These are phyloP conservation scores for Globisporangium paroecandrum DNA, from an alignment of 352 stramenopile species.

Conservation along the genomic window DNA sequence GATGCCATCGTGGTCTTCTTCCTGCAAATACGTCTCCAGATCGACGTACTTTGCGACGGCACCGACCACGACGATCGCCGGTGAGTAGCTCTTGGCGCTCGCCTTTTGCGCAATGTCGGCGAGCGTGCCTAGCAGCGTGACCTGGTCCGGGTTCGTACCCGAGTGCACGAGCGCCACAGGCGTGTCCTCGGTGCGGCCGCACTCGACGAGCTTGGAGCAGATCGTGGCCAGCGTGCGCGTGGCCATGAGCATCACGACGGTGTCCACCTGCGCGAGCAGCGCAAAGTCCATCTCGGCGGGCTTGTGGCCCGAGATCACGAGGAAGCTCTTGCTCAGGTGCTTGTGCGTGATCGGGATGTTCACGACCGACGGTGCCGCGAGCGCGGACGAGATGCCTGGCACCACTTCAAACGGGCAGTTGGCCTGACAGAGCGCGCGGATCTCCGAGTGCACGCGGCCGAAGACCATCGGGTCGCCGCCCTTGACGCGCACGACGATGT, in stretches of 20 bases:
- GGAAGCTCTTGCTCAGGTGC: constrained; percentile 53
- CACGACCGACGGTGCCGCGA: constrained; percentile 54
- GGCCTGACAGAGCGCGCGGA: constrained; percentile 42
- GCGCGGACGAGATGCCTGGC: constrained; percentile 61
- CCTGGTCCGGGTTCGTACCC: constrained; percentile 52
- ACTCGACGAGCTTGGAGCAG: constrained; percentile 38
- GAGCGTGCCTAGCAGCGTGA: constrained; percentile 48
- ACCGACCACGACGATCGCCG: constrained; percentile 65
- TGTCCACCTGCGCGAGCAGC: constrained; percentile 90
- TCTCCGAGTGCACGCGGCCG: constrained; percentile 69
- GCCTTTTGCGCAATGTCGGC: constrained; percentile 45
- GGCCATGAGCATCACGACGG: constrained; percentile 89
- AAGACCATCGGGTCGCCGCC: constrained; percentile 75
- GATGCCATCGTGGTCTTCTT: constrained; percentile 27
- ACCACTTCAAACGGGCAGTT: constrained; percentile 62
- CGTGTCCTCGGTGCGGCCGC: constrained; percentile 33
- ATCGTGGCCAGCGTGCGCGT: constrained; percentile 63
- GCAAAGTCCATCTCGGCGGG: constrained; percentile 78
- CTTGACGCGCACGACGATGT: constrained; percentile 67
- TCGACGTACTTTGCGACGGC: constrained; percentile 57
- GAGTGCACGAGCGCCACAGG: constrained; percentile 63
- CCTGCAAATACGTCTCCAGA: constrained; percentile 50
- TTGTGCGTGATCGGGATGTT: constrained; percentile 74
- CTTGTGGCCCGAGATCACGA: constrained; percentile 69
- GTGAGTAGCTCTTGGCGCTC: constrained; percentile 58